Evolutionary conservation across 2,329 filamentous ascomycete genomes (phyloP).

Genomic region (Juglanconis juglandina): DNA sequence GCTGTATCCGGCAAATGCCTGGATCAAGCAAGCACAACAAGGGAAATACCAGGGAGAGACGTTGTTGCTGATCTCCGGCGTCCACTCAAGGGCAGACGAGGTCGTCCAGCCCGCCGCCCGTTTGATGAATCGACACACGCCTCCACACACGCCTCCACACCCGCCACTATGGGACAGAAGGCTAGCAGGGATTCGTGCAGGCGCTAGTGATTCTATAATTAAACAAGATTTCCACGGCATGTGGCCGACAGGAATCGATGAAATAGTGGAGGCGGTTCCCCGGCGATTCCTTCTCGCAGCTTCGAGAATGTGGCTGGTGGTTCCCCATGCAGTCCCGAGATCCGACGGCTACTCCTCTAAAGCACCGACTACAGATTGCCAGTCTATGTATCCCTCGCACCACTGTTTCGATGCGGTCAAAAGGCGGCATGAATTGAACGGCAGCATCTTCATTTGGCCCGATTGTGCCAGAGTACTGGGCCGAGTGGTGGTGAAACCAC

Average conservation of each 20-base stretch:
- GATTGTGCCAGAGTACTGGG: too few relatives aligned
- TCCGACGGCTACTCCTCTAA: neutral
- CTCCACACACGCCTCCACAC: constrained; percentile 2
- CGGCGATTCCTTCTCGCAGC: constrained; percentile 1
- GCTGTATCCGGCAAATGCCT: neutral
- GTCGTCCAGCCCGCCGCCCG: neutral
- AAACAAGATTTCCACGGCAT: neutral
- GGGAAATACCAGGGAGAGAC: neutral
- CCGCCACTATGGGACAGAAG: constrained; percentile 13
- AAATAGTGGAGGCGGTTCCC: neutral
- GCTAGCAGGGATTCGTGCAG: constrained; percentile 1
- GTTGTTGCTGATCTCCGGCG: neutral
- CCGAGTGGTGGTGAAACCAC: neutral
- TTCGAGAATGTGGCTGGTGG: neutral
- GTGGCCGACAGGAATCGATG: neutral
- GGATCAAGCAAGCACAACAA: neutral
- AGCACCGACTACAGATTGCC: neutral
- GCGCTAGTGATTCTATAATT: constrained; percentile 4
- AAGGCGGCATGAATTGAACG: too few relatives aligned
- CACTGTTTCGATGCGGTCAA: neutral
- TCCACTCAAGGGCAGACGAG: neutral
- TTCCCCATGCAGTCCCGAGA: too few relatives aligned
- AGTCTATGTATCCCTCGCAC: too few relatives aligned
- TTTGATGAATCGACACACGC: constrained; percentile 3
- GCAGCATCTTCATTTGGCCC: neutral